A percentile compares a stretch with the other conserved stretches of the same genome.
Evolutionary conservation across 805 yeast genomes (phyloP).

Genomic region (Candida awuae): DNA sequence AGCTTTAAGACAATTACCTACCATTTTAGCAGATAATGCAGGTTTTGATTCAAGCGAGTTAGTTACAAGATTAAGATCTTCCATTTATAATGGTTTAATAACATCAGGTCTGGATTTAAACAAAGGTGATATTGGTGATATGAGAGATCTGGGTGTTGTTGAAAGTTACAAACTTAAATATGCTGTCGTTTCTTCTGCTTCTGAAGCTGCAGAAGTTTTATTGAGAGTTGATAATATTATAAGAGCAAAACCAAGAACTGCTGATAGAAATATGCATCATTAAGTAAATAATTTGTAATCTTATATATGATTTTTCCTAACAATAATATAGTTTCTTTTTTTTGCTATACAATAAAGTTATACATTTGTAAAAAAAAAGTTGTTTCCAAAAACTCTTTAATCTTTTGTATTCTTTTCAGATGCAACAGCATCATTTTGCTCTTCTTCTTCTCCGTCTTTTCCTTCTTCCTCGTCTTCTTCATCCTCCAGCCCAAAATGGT

Average conservation of each 20-base stretch:
- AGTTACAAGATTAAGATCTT: conserved; percentile 81
- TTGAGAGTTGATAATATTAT: conserved; percentile 94
- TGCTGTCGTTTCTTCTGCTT: conserved; percentile 90
- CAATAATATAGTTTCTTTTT: no score
- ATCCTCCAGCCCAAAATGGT: conserved; percentile 25
- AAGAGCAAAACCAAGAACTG: conserved; percentile 95
- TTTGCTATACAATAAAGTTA: not conserved
- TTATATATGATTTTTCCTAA: not conserved
- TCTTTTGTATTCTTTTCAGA: not conserved
- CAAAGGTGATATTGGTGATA: conserved; percentile 80
- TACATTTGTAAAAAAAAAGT: not conserved
- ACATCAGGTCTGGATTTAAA: conserved; percentile 88
- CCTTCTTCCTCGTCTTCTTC: conserved; percentile 21
- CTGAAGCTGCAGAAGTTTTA: conserved; percentile 97
- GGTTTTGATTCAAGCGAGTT: conserved; percentile 92
- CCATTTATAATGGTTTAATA: conserved; percentile 84
- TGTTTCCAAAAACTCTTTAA: not conserved
- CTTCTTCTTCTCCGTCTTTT: conserved; percentile 5
- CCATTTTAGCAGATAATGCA: conserved; percentile 93
- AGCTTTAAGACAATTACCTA: conserved; percentile 91
- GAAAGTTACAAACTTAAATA: conserved; percentile 88
- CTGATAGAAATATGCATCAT: conserved; percentile 54
- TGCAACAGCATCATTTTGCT: not conserved
- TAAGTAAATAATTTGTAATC: not conserved
- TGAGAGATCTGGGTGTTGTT: conserved; percentile 87